phyloP scores from a whole-genome alignment of 257 asterid species.

The Nicotiana tabacum region DNA sequence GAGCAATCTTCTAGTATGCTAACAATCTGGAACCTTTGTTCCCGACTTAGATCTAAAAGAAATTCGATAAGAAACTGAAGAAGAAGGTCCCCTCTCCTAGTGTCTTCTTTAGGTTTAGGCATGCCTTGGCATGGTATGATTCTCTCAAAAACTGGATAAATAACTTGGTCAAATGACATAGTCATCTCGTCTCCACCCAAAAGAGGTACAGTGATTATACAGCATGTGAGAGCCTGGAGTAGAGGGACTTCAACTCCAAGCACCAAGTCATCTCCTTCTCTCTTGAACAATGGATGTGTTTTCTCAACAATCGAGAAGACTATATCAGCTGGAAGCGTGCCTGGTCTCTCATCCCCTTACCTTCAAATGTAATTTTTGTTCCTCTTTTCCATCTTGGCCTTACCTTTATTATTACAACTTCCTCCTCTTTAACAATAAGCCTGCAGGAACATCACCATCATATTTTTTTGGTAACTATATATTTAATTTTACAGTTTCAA shows the following conservation, averaged over 20 bases:
- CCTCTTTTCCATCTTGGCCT: conserved; percentile 94
- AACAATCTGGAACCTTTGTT: conserved; percentile 48
- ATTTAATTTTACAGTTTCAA: no score
- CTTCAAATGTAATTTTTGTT: conserved; percentile 85
- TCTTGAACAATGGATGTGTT: conserved; percentile 51
- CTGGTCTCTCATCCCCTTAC: conserved; percentile 90
- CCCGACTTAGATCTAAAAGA: conserved; percentile 49
- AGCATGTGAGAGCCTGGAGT: conserved; percentile 80
- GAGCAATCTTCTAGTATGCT: conserved; percentile 46
- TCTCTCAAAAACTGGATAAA: conserved; percentile 75
- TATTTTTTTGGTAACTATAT: no score
- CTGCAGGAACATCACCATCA: conserved; percentile 21
- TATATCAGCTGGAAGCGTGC: conserved; percentile 80
- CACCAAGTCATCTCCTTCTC: conserved; percentile 70
- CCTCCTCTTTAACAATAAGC: conserved; percentile 69
- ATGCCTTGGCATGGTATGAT: conserved; percentile 75
- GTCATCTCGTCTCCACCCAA: conserved; percentile 63
- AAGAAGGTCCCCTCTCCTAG: conserved; percentile 63
- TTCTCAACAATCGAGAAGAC: conserved; percentile 68
- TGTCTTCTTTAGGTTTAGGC: conserved; percentile 48
- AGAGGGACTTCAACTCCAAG: conserved; percentile 83
- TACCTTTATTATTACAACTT: conserved; percentile 55
- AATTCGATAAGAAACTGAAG: conserved; percentile 70
- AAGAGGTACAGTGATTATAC: conserved; percentile 57
- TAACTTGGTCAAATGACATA: conserved; percentile 48